Base-by-base conservation (phyloP, 1,284 basidiomycete genomes). In the Apiotrichum laibachii region DNA sequence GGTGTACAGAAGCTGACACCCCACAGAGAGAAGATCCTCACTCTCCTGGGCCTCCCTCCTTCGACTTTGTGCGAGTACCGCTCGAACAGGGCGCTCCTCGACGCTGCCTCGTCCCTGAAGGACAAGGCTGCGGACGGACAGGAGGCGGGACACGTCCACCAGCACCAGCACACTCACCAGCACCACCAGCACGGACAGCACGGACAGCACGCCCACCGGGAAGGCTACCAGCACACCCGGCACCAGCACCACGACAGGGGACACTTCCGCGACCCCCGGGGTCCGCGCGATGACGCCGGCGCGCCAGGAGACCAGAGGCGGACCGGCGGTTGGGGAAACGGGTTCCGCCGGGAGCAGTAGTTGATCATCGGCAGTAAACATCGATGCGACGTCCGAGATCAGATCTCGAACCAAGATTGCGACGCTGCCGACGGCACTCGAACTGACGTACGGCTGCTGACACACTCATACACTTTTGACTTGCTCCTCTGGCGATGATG, bases 41-140 rank as follows among this genome's bases (percentile, higher is more conserved):
- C 66, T 22, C 57, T 79, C 5, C 73, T 79, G 18, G 61, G 56
- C 34, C 70, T 79, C 1, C 75, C 78, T 0, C 50, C 72, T 16
- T 57, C 66, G 7, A 77, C 77, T 16, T 61, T 64, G 46, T 76
- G 76, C 59, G 78, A 79, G 60, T 79, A 79, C 64, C 72, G 76
- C 21, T 74, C 77, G 13, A 78, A 78, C 65, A 70, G 70, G 47
- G 69, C 74, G 12, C 62, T 77, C 9, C 64, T 78, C 18, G 77
- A 77, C 40, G 71, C 64, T 7, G 70, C 69, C 15, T 64, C 72
- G 18, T 56, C 53, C 15, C 49, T 65, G 31, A 61, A 61, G 60
- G 59, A 63, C 56, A 62, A 58, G 50, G 46, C 40, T 26, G 40
- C 50, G 12, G 53, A 50, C 16, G 57, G 48, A 19, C 50, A 34